phyloP scores from a whole-genome alignment of 148 eudicot genomes.

The Talinum fruticosum region DNA sequence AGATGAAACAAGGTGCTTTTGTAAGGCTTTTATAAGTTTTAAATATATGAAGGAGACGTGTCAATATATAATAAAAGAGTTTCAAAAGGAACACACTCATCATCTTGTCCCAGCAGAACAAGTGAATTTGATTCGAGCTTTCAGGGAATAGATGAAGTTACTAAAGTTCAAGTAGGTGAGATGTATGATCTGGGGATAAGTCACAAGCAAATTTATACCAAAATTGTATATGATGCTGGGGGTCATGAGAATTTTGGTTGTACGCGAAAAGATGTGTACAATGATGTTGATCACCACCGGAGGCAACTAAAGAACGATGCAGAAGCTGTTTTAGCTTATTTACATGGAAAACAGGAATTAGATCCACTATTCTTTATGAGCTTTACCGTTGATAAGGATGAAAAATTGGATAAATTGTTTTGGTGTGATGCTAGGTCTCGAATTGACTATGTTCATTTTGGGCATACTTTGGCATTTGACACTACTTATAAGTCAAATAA shows the following conservation, averaged over 20 bases:
- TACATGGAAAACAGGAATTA: neutral
- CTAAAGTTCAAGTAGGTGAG: neutral
- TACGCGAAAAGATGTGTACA: neutral
- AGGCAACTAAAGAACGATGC: neutral
- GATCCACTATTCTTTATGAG: neutral
- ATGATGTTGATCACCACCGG: no score
- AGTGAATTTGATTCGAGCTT: no score
- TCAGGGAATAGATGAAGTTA: neutral
- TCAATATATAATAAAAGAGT: neutral
- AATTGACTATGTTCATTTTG: neutral
- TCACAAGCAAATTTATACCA: no score
- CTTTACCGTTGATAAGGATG: neutral
- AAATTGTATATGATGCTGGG: neutral
- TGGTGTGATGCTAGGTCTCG: neutral
- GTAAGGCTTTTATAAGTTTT: neutral
- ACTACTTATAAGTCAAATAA: neutral
- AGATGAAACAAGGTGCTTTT: neutral
- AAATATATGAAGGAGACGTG: neutral
- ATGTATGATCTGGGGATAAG: neutral
- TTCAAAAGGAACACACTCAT: no score
- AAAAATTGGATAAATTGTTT: neutral
- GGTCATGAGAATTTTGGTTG: neutral
- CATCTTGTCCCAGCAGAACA: no score
- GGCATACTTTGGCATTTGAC: neutral
- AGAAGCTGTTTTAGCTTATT: neutral